These are phyloP conservation scores for Clarireedia homoeocarpa DNA, from an alignment of 2,329 filamentous ascomycete species.

Conservation along the genomic window DNA sequence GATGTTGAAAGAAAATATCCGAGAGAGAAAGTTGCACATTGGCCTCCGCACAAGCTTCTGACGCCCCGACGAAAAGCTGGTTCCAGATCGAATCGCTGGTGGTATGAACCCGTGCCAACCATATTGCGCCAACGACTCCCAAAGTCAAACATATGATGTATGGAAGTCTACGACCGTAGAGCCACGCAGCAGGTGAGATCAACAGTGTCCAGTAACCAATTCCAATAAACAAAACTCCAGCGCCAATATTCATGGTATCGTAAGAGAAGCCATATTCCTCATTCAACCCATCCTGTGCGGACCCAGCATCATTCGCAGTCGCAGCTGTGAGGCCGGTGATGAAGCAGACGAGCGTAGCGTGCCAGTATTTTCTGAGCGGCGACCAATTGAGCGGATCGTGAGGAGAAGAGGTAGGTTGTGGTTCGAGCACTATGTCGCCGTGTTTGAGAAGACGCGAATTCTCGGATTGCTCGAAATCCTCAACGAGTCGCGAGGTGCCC, in stretches of 20 bases:
- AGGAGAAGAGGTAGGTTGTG: conserved; percentile 44
- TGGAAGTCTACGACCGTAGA: conserved; percentile 47
- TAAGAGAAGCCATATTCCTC: conserved; percentile 44
- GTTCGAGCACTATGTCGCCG: conserved; percentile 43
- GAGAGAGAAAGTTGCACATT: conserved; percentile 49
- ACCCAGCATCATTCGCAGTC: conserved; percentile 47
- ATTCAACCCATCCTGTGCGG: conserved; percentile 42
- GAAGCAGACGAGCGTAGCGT: conserved; percentile 43
- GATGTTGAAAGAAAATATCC: conserved; percentile 51
- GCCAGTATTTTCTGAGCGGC: conserved; percentile 40
- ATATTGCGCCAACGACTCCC: conserved; percentile 43
- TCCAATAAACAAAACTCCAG: conserved; percentile 46
- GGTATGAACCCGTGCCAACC: conserved; percentile 41
- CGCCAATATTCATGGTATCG: conserved; percentile 46
- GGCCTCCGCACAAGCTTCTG: conserved; percentile 48
- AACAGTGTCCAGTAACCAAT: conserved; percentile 50
- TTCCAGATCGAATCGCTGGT: conserved; percentile 43
- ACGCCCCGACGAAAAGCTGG: conserved; percentile 49
- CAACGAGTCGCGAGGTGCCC: conserved; percentile 20
- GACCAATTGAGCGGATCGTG: conserved; percentile 48
- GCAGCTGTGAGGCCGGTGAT: conserved; percentile 48
- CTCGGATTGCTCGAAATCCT: conserved; percentile 12
- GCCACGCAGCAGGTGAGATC: conserved; percentile 43
- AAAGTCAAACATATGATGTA: conserved; percentile 45
- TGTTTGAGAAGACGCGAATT: conserved; percentile 21